Base-by-base conservation (phyloP, 31 red algal genomes). In the Odonthalia washingtoniensis region DNA sequence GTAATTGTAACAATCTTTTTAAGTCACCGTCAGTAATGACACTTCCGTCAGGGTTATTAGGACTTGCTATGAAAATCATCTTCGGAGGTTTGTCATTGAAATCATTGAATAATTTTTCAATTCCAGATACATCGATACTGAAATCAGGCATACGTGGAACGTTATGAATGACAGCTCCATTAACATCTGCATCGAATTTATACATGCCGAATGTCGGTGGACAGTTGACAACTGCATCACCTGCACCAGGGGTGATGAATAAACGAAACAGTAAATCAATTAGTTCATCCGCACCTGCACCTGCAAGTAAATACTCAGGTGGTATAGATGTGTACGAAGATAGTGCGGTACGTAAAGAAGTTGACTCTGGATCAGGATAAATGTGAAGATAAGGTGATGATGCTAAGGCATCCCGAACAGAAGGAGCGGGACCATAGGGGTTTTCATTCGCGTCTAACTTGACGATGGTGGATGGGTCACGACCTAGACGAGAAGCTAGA, bases 141-240 rank as follows among this genome's bases (percentile, higher is more conserved):
- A 94, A 97, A 69, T 77, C 79, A 18, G 32, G 44, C 35, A 35
- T n/a, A 4, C 94, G 84, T 21, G 75, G 52, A 0, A 96, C 78
- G 53, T 70, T 85, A 65, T 94, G 87, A 9, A 94, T 82, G 0
- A 70, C 46, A 2, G 93, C 93, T 1, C 92, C 97, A 74, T 98
- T 96, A 3, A 98, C 85, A 52, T 98, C 97, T 5, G 97, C 94
- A 86, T 98, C 97, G 80, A 98, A 98, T 39, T 89, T 85, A 77
- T 98, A 98, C 97, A 98, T 98, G n/a, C 97, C 97, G 82, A 98
- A 98, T 1, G 97, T 98, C 28, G 97, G 97, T 17, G 97, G 97
- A 63, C 83, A 95, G 44, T 94, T 98, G 53, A 98, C 84, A 42
- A 98, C 78, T 31, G 72, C 53, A 17, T 98, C 81, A 1, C 84